Conservation (phyloP, 2,329 filamentous ascomycete species). For the Dendrostoma leiphaemia region DNA sequence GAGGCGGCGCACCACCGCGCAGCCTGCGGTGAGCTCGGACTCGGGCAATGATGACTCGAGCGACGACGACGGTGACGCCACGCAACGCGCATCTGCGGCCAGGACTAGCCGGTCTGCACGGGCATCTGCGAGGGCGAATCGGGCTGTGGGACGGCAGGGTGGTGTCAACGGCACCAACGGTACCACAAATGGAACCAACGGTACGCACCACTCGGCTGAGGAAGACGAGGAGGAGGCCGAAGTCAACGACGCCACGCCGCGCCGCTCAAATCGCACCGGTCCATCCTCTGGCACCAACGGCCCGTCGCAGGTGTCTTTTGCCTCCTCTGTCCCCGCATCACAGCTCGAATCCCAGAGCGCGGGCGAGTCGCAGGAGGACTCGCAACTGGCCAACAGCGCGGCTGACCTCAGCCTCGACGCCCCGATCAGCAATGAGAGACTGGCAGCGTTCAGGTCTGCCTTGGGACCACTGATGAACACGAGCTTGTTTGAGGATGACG, state of each 20-base stretch:
- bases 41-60: constrained; percentile 58
- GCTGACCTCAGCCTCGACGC: constrained; percentile 40
- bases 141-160: constrained; percentile 24
- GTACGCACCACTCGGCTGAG: constrained; percentile 36
- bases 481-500: constrained; percentile 82
- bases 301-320: constrained; percentile 66
- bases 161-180: constrained; percentile 26
- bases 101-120: constrained; percentile 26
- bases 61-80: constrained; percentile 39
- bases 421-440: constrained; percentile 59
- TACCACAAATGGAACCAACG: not conserved
- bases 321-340: constrained; percentile 76
- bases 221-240: constrained; percentile 50
- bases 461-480: constrained; percentile 82
- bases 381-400: constrained; percentile 41
- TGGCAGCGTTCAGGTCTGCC: constrained; percentile 73
- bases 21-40: constrained; percentile 52
- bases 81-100: constrained; percentile 40
- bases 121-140: constrained; percentile 32
- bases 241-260: constrained; percentile 40
- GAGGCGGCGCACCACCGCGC: constrained; percentile 61
- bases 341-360: constrained; percentile 55
- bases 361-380: constrained; percentile 41
- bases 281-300: constrained; percentile 39
- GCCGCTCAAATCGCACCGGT: constrained; percentile 37